Conservation (phyloP, 768 basidiomycete species). For the Suillus lakei region DNA sequence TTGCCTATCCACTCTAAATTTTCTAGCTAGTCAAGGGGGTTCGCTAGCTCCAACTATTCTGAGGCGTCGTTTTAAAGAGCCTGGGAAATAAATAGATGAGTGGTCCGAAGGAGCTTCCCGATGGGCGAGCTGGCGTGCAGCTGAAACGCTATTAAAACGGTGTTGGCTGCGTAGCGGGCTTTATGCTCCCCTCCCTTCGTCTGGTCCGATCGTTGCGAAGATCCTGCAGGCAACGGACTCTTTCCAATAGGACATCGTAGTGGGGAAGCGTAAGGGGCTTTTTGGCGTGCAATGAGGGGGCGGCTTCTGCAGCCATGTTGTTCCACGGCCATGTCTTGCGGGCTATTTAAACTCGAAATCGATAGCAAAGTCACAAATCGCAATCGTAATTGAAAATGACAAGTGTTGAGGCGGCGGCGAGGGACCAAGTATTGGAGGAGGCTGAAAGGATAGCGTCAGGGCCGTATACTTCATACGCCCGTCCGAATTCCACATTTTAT, state of each 20-base stretch:
- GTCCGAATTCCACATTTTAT: background rate
- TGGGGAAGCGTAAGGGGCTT: background rate
- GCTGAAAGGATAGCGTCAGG: background rate
- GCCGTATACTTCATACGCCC: background rate
- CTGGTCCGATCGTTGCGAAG: background rate
- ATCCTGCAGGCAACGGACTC: background rate
- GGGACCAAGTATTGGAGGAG: background rate
- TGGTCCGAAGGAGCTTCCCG: background rate
- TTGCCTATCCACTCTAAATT: background rate
- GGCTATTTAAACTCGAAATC: background rate
- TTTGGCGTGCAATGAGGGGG: background rate
- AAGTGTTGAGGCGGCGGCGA: background rate
- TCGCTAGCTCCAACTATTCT: background rate
- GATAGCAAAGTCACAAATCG: background rate
- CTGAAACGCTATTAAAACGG: background rate
- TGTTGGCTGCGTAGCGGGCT: background rate
- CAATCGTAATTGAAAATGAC: background rate
- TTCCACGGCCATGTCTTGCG: background rate
- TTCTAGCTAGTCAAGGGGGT: background rate
- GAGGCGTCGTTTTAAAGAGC: background rate
- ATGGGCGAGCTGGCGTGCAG: background rate
- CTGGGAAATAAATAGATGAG: background rate
- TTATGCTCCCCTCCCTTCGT: background rate
- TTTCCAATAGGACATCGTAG: background rate
- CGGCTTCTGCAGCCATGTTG: background rate